Percentiles rank a stretch among this genome's conserved stretches.
phyloP scores from a whole-genome alignment of 176 grass and related monocot species.

The Hsuehochloa calcarea region DNA sequence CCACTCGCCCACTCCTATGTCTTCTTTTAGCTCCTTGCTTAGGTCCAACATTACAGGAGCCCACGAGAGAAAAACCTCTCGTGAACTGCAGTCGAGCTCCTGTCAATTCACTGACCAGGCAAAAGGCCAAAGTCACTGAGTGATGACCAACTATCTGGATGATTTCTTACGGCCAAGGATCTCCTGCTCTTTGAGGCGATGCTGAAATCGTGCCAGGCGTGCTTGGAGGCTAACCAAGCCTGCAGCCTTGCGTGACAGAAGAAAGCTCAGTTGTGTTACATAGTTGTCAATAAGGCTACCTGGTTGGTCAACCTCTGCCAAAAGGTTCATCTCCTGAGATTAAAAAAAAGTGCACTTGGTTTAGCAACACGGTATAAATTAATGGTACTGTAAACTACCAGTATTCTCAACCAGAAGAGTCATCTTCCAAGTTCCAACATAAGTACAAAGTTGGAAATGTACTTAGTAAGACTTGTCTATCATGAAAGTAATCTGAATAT shows the following conservation, averaged over 20 bases:
- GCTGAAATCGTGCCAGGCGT: conserved; percentile 81
- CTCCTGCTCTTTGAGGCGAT: conserved; percentile 93
- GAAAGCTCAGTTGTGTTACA: conserved; percentile 87
- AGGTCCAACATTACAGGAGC: conserved; percentile 5
- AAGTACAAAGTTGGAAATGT: not conserved
- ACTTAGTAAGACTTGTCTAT: not conserved
- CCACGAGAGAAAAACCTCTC: not conserved
- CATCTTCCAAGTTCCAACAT: not conserved
- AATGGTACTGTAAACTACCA: not conserved
- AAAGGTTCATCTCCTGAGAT: conserved; percentile 95
- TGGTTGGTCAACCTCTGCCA: conserved; percentile 96
- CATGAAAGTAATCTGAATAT: conserved; percentile 9
- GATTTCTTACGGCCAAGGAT: conserved; percentile 89
- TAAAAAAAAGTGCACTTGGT: conserved; percentile 11
- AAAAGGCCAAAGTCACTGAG: not conserved
- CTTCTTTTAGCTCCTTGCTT: conserved; percentile 22
- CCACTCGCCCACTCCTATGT: not conserved
- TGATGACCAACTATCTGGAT: conserved; percentile 35
- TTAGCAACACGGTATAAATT: conserved; percentile 10
- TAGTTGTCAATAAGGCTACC: conserved; percentile 95
- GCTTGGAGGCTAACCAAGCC: conserved; percentile 95
- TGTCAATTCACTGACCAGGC: not conserved
- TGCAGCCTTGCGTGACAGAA: conserved; percentile 85
- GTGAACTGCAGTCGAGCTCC: not conserved
- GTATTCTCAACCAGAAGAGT: conserved; percentile 1